Evolutionary conservation across 345 rosid species (phyloP).

Genomic region (Ceriops zippeliana): DNA sequence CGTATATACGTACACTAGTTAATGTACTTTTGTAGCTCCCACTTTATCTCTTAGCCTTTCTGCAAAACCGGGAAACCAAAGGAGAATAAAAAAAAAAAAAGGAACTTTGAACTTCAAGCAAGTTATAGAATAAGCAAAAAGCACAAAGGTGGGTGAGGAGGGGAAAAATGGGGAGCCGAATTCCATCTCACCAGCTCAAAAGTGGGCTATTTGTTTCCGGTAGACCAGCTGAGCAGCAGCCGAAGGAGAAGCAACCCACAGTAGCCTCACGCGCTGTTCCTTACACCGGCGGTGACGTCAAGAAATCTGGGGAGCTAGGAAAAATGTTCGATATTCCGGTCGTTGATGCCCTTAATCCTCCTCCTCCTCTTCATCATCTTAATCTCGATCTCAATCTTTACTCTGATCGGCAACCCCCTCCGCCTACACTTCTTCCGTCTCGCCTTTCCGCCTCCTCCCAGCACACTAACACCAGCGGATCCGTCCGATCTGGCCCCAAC

Average conservation of each 20-base stretch:
- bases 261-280: constrained; percentile 78
- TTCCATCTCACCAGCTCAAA: constrained; percentile 86
- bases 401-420: constrained; percentile 12
- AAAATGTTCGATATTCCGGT: constrained; percentile 89
- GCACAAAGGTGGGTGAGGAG: too few species aligned
- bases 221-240: constrained; percentile 54
- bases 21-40: too few species aligned
- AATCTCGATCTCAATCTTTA: too few species aligned
- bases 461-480: constrained; percentile 73
- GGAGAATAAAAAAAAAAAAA: too few species aligned
- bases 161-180: constrained; percentile 55
- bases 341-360: constrained; percentile 21
- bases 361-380: constrained; percentile 16
- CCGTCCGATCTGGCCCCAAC: constrained; percentile 73
- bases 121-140: too few species aligned
- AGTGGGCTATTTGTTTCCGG: constrained; percentile 85
- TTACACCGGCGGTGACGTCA: constrained; percentile 88
- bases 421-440: constrained; percentile 43
- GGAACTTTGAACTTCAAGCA: too few species aligned
- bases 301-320: constrained; percentile 92
- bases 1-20: too few species aligned
- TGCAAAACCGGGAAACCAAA: too few species aligned
- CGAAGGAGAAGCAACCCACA: constrained; percentile 63
- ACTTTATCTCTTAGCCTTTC: too few species aligned
- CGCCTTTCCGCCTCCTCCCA: constrained; percentile 65